Base-by-base conservation (phyloP, 2,329 filamentous ascomycete genomes). In the Hypoxylon sp. region DNA sequence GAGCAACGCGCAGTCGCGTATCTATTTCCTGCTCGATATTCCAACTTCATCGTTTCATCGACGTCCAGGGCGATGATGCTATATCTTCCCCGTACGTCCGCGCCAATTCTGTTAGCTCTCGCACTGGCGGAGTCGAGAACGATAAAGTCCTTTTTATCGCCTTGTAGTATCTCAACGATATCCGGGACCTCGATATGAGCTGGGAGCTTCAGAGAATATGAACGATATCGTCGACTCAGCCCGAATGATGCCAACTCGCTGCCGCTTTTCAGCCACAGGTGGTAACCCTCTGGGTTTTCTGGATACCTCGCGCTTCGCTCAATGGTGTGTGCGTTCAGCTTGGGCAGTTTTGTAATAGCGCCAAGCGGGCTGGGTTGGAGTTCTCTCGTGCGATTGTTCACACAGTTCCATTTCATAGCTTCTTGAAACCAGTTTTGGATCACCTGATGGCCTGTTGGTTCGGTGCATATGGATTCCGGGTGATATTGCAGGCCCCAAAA, bases 401-500 rank as follows among this genome's bases (percentile, higher is more conserved):
- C 43, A 15, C 41, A 13, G 50, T 72, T 91, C 87, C 90, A 93
- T 43, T 77, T 74, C 56, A 82, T 78, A 0, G 89, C 88, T 72
- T 87, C 82, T 4, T 76, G 73, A 84, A 93, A 95, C 92, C 93
- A 97, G 71, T 91, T 92, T 52, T 77, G 77, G 34, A 97, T 81
- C 24, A 97, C 81, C 13, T 80, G 79, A 19, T 84, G 85, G 1
- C 91, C 89, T 62, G 85, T 84, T 3, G 82, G 78, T 39, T 92
- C 91, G 3, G 93, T 96, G 75, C 93, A 97, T 13, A 93, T 86
- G 0, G 92, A 97, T 76, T 97, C 93, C 0, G 93, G 93, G 73
- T 97, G 93, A 71, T 95, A 97, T 73, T 97, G 94, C 17, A 97
- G 83, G 0, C 91, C 94, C 89, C 91, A 96, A 67, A 94, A 91